Evolutionary conservation across 2,329 filamentous ascomycete species (phyloP), one percentile per base, ranked within the genome.

Genomic region (Periconia digitata): DNA sequence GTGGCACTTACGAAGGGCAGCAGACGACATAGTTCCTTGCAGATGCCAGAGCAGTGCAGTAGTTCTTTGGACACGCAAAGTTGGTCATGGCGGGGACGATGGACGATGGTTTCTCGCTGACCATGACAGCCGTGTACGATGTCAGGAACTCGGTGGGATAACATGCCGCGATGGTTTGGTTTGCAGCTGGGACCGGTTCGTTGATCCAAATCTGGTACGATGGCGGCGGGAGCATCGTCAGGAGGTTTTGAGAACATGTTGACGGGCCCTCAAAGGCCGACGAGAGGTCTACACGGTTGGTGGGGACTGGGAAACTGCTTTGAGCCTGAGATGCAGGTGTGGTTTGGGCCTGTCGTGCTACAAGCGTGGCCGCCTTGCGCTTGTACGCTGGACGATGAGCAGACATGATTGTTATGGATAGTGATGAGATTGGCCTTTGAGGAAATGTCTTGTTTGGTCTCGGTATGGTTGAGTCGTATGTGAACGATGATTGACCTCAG

Each of bases 1-100:
- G 27, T 34, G 3, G 13, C 0, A 58, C 58, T 40, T 53, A 63
- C 58, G 48, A 58, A 10, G 61, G 62, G 53, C 64, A 67, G 45
- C 62, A 67, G 2, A 58, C 64, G 15, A 60, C 51, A 41, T 67
- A 67, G 18, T 62, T 61, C 17, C 51, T 52, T 2, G 51, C 44
- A 2, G 44, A 50, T 12, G 56, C 51, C 18, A 55, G 51, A 24
- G 53, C 50, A 2, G 59, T 59, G 36, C 58, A 57, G 47, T 54
- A 64, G n/a, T 59, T 54, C 3, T 49, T 29, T 10, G 64, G 62
- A 40, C 62, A 66, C 1, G 60, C 56, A 17, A 67, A 47, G 7
- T 60, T 58, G 23, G 57, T 61, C 50, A 67, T 58, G 3, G 57
- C 51, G 3, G 64, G 62, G 3, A 64, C 59, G 6, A 64, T 46